Evolutionary conservation across 2,329 filamentous ascomycete genomes (phyloP).

Genomic region (Ophiocordyceps unilateralis): DNA sequence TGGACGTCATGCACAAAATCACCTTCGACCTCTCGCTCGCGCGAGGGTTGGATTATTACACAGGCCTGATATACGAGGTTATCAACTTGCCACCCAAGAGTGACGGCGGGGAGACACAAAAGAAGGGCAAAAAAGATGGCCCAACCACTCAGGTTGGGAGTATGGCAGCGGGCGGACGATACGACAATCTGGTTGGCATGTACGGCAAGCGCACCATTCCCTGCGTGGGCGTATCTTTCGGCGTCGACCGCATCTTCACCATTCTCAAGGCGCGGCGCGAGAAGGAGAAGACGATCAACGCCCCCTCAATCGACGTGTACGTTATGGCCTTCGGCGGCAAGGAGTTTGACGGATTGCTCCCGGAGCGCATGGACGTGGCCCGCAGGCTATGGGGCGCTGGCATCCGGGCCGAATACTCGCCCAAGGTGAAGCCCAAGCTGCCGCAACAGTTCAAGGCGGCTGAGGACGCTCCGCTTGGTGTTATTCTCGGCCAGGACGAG

Average conservation of each 20-base stretch:
- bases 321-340: slow-evolving; percentile 92
- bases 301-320: slow-evolving; percentile 57
- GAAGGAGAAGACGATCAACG: slow-evolving; percentile 42
- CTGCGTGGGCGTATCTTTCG: slow-evolving; percentile 55
- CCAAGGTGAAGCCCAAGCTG: slow-evolving; percentile 82
- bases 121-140: slow-evolving; percentile 32
- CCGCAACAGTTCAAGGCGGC: slow-evolving; percentile 83
- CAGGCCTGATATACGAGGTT: slow-evolving; percentile 79
- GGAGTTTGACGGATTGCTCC: slow-evolving; percentile 62
- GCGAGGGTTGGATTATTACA: slow-evolving; percentile 85
- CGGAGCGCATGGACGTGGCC: slow-evolving; percentile 69
- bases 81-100: slow-evolving; percentile 41
- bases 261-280: slow-evolving; percentile 62
- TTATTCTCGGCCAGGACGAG: slow-evolving; percentile 88
- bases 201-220: slow-evolving; percentile 73
- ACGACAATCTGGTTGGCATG: slow-evolving; percentile 88
- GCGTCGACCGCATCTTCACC: slow-evolving; percentile 86
- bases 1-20: slow-evolving; percentile 53
- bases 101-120: slow-evolving; percentile 19
- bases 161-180: slow-evolving; percentile 75
- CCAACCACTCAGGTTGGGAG: slow-evolving; percentile 54
- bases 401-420: slow-evolving; percentile 67
- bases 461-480: slow-evolving; percentile 70
- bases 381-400: slow-evolving; percentile 69
- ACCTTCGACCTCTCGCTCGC: slow-evolving; percentile 85